phyloP scores from a whole-genome alignment of 1,284 basidiomycete genomes.

The Leccinum pachyderme region DNA sequence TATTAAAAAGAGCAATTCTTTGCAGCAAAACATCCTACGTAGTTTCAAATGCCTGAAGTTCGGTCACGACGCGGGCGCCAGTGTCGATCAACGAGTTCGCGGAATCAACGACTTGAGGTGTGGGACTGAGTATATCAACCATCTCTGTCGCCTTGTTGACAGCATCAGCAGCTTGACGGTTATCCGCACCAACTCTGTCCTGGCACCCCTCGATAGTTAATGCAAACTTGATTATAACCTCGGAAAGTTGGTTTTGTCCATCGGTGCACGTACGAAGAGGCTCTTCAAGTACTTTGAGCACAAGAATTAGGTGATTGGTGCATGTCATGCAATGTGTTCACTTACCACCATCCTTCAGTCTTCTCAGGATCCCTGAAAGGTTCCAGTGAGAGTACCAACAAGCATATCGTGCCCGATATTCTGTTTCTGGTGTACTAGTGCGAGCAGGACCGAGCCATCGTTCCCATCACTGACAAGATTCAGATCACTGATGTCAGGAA shows the following conservation, averaged over 20 bases:
- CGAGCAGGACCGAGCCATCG: constrained; percentile 10
- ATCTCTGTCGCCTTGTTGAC: constrained; percentile 5
- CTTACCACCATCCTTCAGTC: constrained; percentile 19
- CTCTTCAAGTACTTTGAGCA: constrained; percentile 19
- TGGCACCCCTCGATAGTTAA: background rate
- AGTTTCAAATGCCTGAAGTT: constrained; percentile 15
- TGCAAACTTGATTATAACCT: constrained; percentile 16
- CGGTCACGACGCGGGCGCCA: background rate
- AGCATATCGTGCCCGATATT: constrained; percentile 3
- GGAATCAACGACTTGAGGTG: background rate
- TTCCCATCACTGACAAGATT: constrained; percentile 14
- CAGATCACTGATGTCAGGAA: background rate
- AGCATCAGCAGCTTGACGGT: constrained; percentile 18
- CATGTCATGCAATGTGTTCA: background rate
- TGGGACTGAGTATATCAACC: background rate
- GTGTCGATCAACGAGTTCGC: background rate
- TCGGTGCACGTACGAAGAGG: constrained; percentile 5
- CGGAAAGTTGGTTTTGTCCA: background rate
- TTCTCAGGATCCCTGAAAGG: constrained; percentile 11
- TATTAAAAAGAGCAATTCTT: constrained; percentile 14
- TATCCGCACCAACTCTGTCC: background rate
- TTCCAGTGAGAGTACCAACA: constrained; percentile 14
- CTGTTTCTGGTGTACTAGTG: constrained; percentile 11
- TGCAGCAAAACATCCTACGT: constrained; percentile 20
- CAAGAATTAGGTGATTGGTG: background rate